Percentiles rank a stretch among this genome's conserved stretches.
Conservation (phyloP, 345 rosid genomes). For the Moricandia arvensis region DNA sequence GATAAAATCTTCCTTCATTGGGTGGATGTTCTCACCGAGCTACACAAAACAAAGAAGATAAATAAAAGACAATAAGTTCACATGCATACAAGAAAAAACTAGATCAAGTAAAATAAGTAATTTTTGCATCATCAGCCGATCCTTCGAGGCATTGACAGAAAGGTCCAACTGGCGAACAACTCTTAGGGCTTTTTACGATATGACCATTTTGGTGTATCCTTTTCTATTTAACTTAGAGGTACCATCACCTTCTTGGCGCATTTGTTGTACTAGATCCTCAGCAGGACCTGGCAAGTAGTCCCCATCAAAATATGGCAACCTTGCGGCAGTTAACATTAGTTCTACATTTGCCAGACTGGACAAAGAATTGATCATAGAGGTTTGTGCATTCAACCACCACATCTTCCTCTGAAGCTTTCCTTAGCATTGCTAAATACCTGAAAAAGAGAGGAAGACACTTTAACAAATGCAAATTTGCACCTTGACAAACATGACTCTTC, state of each 20-base stretch:
- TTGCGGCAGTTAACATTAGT: conserved; percentile 88
- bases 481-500: conserved; percentile 41
- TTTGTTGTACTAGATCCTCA: conserved; percentile 74
- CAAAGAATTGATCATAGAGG: conserved; percentile 84
- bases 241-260: conserved; percentile 74
- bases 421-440: conserved; percentile 87
- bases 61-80: not conserved
- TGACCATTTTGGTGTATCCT: conserved; percentile 69
- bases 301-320: conserved; percentile 97
- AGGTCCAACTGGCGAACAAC: conserved; percentile 87
- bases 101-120: conserved; percentile 33
- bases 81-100: too few species aligned
- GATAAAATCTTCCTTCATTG: conserved; percentile 96
- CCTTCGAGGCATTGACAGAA: conserved; percentile 82
- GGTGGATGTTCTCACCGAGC: conserved; percentile 91
- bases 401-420: conserved; percentile 75
- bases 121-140: conserved; percentile 82
- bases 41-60: conserved; percentile 31
- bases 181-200: conserved; percentile 82
- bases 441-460: not conserved
- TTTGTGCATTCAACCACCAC: conserved; percentile 79
- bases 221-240: conserved; percentile 64
- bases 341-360: conserved; percentile 64
- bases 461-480: conserved; percentile 22
- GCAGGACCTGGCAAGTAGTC: conserved; percentile 99